These are phyloP conservation scores for Ceratobasidium sp. DNA, from an alignment of 1,284 basidiomycete genomes.

Conservation along the genomic window DNA sequence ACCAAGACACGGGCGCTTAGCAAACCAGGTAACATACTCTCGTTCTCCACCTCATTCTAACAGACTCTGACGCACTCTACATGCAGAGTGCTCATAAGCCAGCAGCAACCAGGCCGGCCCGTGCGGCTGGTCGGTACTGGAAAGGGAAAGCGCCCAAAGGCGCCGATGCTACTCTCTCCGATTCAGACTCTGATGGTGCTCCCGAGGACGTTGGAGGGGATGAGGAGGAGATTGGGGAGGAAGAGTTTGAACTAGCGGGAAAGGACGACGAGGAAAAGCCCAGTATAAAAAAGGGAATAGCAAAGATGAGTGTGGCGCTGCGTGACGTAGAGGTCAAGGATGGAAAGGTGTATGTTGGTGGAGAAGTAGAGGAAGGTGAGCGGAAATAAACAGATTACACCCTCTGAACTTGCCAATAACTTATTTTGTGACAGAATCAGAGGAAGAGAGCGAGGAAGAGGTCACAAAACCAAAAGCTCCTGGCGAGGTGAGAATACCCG, in stretches of 20 bases:
- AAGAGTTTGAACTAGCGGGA: constrained; percentile 64
- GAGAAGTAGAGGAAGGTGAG: constrained; percentile 67
- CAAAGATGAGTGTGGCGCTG: constrained; percentile 69
- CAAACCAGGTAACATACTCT: background rate
- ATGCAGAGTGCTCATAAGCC: constrained; percentile 55
- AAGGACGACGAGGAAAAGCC: constrained; percentile 57
- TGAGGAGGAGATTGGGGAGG: constrained; percentile 54
- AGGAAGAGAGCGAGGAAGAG: constrained; percentile 58
- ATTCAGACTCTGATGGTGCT: constrained; percentile 63
- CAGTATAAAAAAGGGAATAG: constrained; percentile 46
- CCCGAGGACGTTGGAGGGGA: constrained; percentile 52
- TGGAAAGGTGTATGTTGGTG: constrained; percentile 77
- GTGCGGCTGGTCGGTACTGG: constrained; percentile 80
- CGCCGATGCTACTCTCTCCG: constrained; percentile 53
- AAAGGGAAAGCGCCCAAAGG: constrained; percentile 85
- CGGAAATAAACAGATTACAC: constrained; percentile 27
- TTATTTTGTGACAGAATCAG: constrained; percentile 41
- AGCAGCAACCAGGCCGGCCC: constrained; percentile 66
- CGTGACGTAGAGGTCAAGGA: constrained; percentile 76
- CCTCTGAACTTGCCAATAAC: background rate
- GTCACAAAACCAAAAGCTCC: constrained; percentile 56
- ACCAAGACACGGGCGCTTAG: background rate
- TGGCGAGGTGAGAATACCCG: constrained; percentile 38
- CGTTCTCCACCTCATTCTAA: background rate
- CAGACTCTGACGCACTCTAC: background rate